Evolutionary conservation across 1,284 basidiomycete species (phyloP), one percentile per base, ranked within the genome.

Genomic region (Trichosporon faecale): DNA sequence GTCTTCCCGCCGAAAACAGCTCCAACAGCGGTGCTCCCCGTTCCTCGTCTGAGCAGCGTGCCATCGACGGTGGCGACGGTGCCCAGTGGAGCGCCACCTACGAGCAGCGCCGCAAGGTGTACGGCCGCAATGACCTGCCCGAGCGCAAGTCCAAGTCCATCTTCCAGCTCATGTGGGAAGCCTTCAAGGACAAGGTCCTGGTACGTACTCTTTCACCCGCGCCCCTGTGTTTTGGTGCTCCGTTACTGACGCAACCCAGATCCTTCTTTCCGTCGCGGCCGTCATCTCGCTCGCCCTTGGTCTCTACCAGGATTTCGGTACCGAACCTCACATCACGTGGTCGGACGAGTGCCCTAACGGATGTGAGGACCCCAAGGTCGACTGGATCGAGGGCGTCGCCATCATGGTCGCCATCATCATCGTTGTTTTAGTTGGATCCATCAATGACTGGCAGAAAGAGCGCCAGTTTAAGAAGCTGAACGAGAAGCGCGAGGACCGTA

Each of bases 321-420:
- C 90, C 0, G 81, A 87, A 0, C 87, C 88, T 6, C 83, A 88
- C 14, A 55, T 25, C 2, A 75, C 82, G 2, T 88, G 87, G 57
- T 83, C 83, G 68, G 75, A 80, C n/a, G 78, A 78, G 11, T 84
- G 85, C 73, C 89, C 73, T 14, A 57, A 74, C 40, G 79, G 79
- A 1, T 83, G 92, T 18, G 88, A 87, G 16, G 91, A 81, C 31
- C 80, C 85, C 55, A 76, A 82, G 68, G 84, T 88, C 66, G 95
- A 98, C 78, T 99, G 96, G 95, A 94, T 99, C 3, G 96, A 99
- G 85, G 97, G 97, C 78, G 94, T 99, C 14, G 94, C 96, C 7
- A 99, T 99, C 79, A 89, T 97, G 76, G 88, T 95, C 68, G 97
- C 97, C 6, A 93, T 97, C 73, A 90, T 96, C 72, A 83, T 93